A percentile compares a stretch with the other conserved stretches of the same genome.
phyloP scores from a whole-genome alignment of 2,329 filamentous ascomycete genomes.

The Drechslerella coelobrocha region DNA sequence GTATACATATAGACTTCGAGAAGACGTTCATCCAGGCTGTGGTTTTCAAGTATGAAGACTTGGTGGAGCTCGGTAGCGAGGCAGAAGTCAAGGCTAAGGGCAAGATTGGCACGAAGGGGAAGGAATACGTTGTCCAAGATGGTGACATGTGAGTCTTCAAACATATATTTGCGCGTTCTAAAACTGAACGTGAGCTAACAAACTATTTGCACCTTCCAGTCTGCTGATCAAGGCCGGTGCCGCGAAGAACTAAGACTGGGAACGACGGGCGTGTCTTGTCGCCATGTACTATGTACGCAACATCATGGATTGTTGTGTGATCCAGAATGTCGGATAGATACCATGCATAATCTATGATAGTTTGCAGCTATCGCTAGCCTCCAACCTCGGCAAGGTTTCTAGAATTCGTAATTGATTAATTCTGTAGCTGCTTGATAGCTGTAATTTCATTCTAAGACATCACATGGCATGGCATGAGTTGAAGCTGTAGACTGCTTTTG shows the following conservation, averaged over 20 bases:
- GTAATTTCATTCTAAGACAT: no score
- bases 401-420: no score
- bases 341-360: not conserved
- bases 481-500: no score
- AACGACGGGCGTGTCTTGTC: not conserved
- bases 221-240: constrained; percentile 89
- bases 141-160: constrained; percentile 66
- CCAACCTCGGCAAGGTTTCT: no score
- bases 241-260: constrained; percentile 68
- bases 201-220: constrained; percentile 58
- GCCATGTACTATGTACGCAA: not conserved
- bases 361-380: not conserved
- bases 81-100: constrained; percentile 87
- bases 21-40: constrained; percentile 99
- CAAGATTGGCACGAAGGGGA: constrained; percentile 98
- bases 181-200: constrained; percentile 3
- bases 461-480: no score
- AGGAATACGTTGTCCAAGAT: constrained; percentile 90
- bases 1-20: constrained; percentile 74
- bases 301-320: not conserved
- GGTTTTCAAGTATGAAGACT: constrained; percentile 82
- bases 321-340: no score
- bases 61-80: constrained; percentile 90
- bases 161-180: not conserved
- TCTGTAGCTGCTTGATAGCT: no score